Conservation (phyloP, 306 rosid genomes). For the Prunus persica region DNA sequence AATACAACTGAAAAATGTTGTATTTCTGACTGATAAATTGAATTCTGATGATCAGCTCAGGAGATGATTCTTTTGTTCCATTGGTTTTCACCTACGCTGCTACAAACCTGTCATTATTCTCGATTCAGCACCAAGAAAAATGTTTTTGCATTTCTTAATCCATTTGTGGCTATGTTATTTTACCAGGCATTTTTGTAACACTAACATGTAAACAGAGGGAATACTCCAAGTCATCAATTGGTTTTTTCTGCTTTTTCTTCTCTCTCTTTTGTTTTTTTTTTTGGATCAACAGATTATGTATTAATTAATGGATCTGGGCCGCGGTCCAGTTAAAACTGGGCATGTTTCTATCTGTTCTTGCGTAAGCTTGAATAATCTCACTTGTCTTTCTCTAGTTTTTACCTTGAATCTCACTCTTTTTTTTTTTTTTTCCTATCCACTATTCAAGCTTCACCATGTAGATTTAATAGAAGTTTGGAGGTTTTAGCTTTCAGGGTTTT, state of each 20-base stretch:
- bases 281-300: too few species aligned
- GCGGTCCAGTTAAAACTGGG: too few species aligned
- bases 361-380: neutral
- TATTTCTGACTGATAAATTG: neutral
- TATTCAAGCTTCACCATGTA: neutral
- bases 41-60: neutral
- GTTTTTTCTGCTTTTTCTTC: neutral
- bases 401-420: too few species aligned
- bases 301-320: too few species aligned
- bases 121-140: neutral
- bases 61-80: neutral
- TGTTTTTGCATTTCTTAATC: neutral
- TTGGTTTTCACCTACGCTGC: neutral
- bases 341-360: neutral
- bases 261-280: too few species aligned
- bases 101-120: too few species aligned
- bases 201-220: neutral
- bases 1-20: neutral
- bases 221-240: neutral
- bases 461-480: neutral
- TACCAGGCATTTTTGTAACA: neutral
- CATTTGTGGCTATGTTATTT: neutral
- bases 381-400: too few species aligned
- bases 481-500: neutral
- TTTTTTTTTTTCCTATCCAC: neutral